Evolutionary conservation across 2,329 filamentous ascomycete species (phyloP).

Genomic region (Pseudogymnoascus sp.): DNA sequence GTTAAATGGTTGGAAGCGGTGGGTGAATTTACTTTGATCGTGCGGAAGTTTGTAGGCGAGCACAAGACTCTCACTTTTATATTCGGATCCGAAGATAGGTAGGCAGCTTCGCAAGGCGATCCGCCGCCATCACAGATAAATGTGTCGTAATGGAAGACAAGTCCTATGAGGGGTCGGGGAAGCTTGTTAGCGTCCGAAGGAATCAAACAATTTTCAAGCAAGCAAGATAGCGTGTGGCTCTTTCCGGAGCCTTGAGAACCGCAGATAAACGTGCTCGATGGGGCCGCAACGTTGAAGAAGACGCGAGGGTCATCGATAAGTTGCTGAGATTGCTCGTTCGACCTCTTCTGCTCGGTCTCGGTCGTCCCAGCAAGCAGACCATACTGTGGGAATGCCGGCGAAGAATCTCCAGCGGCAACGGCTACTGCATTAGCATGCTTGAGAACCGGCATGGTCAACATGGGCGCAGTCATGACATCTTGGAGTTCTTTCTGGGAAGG

Average conservation of each 20-base stretch:
- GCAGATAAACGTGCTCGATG: conserved; percentile 55
- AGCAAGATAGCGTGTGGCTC: conserved; percentile 50
- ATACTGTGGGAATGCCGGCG: conserved; percentile 20
- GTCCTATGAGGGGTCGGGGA: conserved; percentile 40
- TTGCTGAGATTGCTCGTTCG: neutral
- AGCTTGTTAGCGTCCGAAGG: conserved; percentile 35
- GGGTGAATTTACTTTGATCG: conserved; percentile 29
- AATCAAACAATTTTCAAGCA: conserved; percentile 44
- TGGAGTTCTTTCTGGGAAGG: neutral
- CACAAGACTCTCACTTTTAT: conserved; percentile 46
- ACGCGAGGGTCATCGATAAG: conserved; percentile 26
- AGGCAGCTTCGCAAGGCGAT: conserved; percentile 46
- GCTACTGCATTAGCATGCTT: conserved; percentile 10
- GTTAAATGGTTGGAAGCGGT: neutral
- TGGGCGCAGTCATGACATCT: conserved; percentile 14
- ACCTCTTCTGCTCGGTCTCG: conserved; percentile 4
- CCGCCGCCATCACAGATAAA: conserved; percentile 33
- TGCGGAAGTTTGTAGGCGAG: conserved; percentile 39
- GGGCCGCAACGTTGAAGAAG: conserved; percentile 46
- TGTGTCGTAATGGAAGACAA: conserved; percentile 51
- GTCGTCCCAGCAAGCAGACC: conserved; percentile 21
- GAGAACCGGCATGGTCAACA: conserved; percentile 21
- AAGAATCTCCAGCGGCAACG: neutral
- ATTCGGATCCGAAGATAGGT: conserved; percentile 38
- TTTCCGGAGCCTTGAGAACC: conserved; percentile 58